phyloP scores from a whole-genome alignment of 768 basidiomycete genomes.

The Exsudoporus frostii region DNA sequence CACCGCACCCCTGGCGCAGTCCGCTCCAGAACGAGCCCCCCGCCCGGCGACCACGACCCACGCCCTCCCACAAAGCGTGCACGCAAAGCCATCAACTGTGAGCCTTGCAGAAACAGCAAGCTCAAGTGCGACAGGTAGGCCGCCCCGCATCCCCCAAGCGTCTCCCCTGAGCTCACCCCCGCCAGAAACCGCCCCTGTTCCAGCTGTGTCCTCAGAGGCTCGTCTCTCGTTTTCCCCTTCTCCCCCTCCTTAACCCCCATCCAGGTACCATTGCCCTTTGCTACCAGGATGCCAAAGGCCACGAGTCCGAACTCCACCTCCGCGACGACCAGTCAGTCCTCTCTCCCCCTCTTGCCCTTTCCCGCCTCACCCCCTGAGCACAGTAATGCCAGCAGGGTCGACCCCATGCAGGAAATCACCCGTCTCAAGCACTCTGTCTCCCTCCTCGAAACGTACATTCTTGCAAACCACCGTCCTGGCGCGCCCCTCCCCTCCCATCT shows the following conservation, averaged over 20 bases:
- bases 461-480: constrained; percentile 30
- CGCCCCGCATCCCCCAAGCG: background rate
- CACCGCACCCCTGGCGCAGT: constrained; percentile 31
- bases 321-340: constrained; percentile 50
- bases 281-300: constrained; percentile 71
- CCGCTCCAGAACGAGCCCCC: constrained; percentile 44
- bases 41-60: constrained; percentile 55
- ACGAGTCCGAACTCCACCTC: constrained; percentile 51
- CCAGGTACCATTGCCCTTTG: constrained; percentile 77
- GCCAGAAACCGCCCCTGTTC: constrained; percentile 83
- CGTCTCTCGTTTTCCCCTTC: constrained; percentile 20
- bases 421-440: constrained; percentile 40
- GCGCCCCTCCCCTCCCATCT: constrained; percentile 21
- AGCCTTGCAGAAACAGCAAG: constrained; percentile 83
- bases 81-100: constrained; percentile 85
- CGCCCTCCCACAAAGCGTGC: constrained; percentile 78
- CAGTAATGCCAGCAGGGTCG: constrained; percentile 34
- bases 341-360: constrained; percentile 16
- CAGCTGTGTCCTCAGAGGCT: constrained; percentile 79
- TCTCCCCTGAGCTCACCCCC: background rate
- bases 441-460: constrained; percentile 36
- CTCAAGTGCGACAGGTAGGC: constrained; percentile 83
- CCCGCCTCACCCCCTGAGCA: constrained; percentile 35
- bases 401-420: constrained; percentile 39
- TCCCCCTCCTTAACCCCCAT: constrained; percentile 15